Evolutionary conservation across 768 basidiomycete genomes (phyloP).

Genomic region (Cyathus striatus): DNA sequence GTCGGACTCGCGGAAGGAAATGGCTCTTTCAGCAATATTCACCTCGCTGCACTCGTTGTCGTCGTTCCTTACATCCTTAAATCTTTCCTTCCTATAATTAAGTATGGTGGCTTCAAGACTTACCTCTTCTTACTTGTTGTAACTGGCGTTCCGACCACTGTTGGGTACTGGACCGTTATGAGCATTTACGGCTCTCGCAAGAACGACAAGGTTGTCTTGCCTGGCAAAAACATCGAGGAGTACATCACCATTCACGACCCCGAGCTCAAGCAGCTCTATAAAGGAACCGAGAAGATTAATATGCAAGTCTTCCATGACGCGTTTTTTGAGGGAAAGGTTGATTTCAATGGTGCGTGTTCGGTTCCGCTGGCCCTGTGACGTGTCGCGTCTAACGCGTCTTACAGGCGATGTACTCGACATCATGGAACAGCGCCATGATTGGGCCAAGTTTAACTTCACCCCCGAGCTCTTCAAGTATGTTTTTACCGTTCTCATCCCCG

Average conservation of each 20-base stretch:
- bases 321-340: slow-evolving; percentile 93
- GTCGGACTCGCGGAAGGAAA: slow-evolving; percentile 83
- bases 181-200: slow-evolving; percentile 75
- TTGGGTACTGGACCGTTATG: slow-evolving; percentile 88
- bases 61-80: slow-evolving; percentile 84
- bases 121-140: slow-evolving; percentile 77
- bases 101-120: slow-evolving; percentile 78
- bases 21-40: slow-evolving; percentile 75
- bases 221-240: slow-evolving; percentile 80
- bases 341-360: slow-evolving; percentile 76
- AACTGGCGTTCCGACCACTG: slow-evolving; percentile 68
- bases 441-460: slow-evolving; percentile 90
- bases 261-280: slow-evolving; percentile 74
- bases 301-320: slow-evolving; percentile 98
- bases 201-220: slow-evolving; percentile 82
- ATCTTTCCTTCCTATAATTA: slow-evolving; percentile 75
- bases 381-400: slow-evolving; percentile 3
- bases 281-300: slow-evolving; percentile 87
- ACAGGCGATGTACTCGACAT: slow-evolving; percentile 90
- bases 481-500: slow-evolving; percentile 82
- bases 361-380: slow-evolving; percentile 5
- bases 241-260: slow-evolving; percentile 90
- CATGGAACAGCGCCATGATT: slow-evolving; percentile 93
- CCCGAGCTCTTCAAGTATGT: slow-evolving; percentile 92
- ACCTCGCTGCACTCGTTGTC: slow-evolving; percentile 74